phyloP scores from a whole-genome alignment of 2,329 filamentous ascomycete genomes.

The Graphilbum fragrans region DNA sequence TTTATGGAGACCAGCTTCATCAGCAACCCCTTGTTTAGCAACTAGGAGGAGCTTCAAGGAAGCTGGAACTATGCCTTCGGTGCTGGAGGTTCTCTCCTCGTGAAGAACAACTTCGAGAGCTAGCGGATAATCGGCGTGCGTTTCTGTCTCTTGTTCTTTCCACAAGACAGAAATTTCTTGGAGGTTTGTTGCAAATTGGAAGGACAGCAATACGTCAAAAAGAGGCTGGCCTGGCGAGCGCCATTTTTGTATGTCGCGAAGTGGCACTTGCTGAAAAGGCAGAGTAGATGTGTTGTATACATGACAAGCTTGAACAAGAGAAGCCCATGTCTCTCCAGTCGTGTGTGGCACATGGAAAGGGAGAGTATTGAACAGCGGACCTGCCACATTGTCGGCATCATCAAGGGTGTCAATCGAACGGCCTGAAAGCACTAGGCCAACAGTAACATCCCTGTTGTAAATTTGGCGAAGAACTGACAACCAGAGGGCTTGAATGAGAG shows the following conservation, averaged over 20 bases:
- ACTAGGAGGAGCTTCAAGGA: slow-evolving; percentile 37
- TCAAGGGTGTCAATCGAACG: slow-evolving; percentile 59
- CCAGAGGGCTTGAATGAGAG: slow-evolving; percentile 68
- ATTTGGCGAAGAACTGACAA: slow-evolving; percentile 45
- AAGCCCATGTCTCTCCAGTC: slow-evolving; percentile 37
- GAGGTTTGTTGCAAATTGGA: slow-evolving; percentile 41
- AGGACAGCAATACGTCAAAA: slow-evolving; percentile 77
- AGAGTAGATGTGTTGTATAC: slow-evolving; percentile 55
- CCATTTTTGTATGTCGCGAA: slow-evolving; percentile 75
- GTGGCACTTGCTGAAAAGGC: slow-evolving; percentile 64
- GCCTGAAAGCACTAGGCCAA: slow-evolving; percentile 72
- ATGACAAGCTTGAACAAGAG: slow-evolving; percentile 53
- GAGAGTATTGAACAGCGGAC: slow-evolving; percentile 83
- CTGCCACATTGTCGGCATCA: slow-evolving; percentile 54
- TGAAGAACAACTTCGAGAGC: slow-evolving; percentile 60
- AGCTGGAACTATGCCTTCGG: not conserved
- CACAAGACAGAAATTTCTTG: slow-evolving; percentile 31
- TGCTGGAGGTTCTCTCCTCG: slow-evolving; percentile 17
- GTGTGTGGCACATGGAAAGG: slow-evolving; percentile 42
- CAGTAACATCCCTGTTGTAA: slow-evolving; percentile 32
- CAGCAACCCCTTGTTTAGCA: slow-evolving; percentile 32
- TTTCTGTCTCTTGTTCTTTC: slow-evolving; percentile 34
- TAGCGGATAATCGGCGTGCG: slow-evolving; percentile 57
- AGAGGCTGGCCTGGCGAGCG: slow-evolving; percentile 46
- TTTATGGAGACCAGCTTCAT: slow-evolving; percentile 15